Conservation (phyloP, 192 early-diverging fungal species). For the Coemansia asiatica region DNA sequence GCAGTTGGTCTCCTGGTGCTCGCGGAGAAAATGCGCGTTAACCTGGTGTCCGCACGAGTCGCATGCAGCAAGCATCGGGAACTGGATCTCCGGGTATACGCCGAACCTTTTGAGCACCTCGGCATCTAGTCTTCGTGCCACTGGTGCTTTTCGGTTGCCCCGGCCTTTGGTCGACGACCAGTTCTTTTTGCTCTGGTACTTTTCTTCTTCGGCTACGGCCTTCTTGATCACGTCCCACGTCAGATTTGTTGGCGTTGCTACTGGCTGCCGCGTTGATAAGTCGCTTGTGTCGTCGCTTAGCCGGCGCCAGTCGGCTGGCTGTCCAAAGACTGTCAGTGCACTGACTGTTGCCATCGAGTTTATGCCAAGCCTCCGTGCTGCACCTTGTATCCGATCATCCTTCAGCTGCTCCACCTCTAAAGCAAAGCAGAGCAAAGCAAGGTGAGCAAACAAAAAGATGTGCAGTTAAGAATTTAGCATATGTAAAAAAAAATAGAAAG, state of each 20-base stretch:
- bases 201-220: conserved; percentile 55
- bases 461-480: neutral
- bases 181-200: conserved; percentile 60
- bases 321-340: conserved; percentile 31
- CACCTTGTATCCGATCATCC: conserved; percentile 23
- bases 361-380: conserved; percentile 17
- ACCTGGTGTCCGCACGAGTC: conserved; percentile 46
- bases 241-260: conserved; percentile 27
- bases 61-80: conserved; percentile 40
- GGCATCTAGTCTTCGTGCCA: conserved; percentile 53
- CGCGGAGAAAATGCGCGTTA: conserved; percentile 49
- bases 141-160: conserved; percentile 54
- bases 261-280: conserved; percentile 6
- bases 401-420: conserved; percentile 42
- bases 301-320: conserved; percentile 29
- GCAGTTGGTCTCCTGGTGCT: conserved; percentile 52
- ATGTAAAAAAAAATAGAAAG: neutral
- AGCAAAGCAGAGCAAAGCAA: neutral
- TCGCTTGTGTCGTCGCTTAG: neutral
- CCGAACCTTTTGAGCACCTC: conserved; percentile 53
- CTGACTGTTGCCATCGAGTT: conserved; percentile 22
- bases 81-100: conserved; percentile 47
- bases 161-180: conserved; percentile 58
- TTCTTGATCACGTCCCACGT: conserved; percentile 56
- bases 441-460: neutral